Conservation (phyloP, 495 filamentous ascomycete species). For the Paragyromitra xinjiangensis region DNA sequence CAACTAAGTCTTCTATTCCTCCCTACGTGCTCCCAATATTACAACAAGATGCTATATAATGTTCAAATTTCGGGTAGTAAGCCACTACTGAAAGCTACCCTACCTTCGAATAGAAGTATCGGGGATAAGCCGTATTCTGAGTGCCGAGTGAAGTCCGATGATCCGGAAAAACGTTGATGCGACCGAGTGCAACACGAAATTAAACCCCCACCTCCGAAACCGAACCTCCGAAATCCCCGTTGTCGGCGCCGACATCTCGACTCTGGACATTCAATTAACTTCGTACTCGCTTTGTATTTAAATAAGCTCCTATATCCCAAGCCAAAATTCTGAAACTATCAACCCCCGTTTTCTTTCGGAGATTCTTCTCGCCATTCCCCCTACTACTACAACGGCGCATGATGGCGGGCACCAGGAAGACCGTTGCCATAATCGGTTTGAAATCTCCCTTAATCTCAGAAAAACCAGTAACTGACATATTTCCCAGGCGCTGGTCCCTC, state of each 20-base stretch:
- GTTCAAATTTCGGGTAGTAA: not conserved
- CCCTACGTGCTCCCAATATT: no score
- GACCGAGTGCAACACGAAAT: not conserved
- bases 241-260: slow-evolving; percentile 14
- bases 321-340: not conserved
- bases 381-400: slow-evolving; percentile 4
- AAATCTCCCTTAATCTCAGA: not conserved
- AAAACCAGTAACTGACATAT: slow-evolving; percentile 52
- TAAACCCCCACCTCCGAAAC: not conserved
- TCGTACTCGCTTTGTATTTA: not conserved
- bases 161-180: slow-evolving; percentile 10
- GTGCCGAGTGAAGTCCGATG: not conserved
- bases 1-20: no score
- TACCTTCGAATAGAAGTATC: not conserved
- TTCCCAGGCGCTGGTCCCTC: slow-evolving; percentile 75
- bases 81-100: not conserved
- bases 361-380: not conserved
- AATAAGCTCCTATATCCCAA: not conserved
- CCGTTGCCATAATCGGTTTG: slow-evolving; percentile 73
- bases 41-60: not conserved
- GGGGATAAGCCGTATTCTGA: not conserved
- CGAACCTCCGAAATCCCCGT: slow-evolving; percentile 21
- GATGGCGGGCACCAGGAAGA: slow-evolving; percentile 62
- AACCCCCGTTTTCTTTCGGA: not conserved
- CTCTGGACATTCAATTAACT: not conserved